Percentiles rank a stretch among this genome's conserved stretches.
Conservation (phyloP, 768 basidiomycete species). For the Podaxis sp. region DNA sequence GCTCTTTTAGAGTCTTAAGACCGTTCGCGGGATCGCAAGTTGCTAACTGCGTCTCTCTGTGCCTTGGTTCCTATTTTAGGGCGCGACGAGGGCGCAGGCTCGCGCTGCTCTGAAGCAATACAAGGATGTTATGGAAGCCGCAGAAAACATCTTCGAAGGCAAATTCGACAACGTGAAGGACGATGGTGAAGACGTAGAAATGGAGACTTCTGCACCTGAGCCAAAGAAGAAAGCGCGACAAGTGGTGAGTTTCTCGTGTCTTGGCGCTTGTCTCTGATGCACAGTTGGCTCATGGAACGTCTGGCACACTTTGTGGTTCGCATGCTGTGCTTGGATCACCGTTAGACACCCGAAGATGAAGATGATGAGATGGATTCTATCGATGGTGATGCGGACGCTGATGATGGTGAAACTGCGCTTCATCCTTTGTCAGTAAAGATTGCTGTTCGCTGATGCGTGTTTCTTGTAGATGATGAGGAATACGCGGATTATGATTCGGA, state of each 20-base stretch:
- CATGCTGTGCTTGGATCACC: not conserved
- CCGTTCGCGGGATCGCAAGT: not conserved
- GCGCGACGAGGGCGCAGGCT: slow-evolving; percentile 80
- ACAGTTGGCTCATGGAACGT: slow-evolving; percentile 11
- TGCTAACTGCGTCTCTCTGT: slow-evolving; percentile 1
- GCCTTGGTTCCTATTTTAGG: slow-evolving; percentile 44
- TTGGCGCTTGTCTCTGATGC: not conserved
- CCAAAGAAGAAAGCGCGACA: slow-evolving; percentile 21
- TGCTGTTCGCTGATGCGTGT: not conserved
- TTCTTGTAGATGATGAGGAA: slow-evolving; percentile 41
- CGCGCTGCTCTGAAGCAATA: slow-evolving; percentile 77
- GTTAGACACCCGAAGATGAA: slow-evolving; percentile 59
- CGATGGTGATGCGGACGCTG: slow-evolving; percentile 55
- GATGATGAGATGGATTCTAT: slow-evolving; percentile 48
- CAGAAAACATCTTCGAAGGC: slow-evolving; percentile 83
- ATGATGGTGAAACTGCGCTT: slow-evolving; percentile 35
- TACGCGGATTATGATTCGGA: slow-evolving; percentile 86
- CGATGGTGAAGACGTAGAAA: slow-evolving; percentile 53
- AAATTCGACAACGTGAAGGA: slow-evolving; percentile 75
- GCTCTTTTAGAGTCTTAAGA: not conserved
- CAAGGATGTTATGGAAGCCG: slow-evolving; percentile 91
- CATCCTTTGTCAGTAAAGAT: not conserved
- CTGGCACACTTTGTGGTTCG: slow-evolving; percentile 23
- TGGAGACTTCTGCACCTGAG: slow-evolving; percentile 29
- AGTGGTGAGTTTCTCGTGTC: slow-evolving; percentile 10